A percentile compares a stretch with the other conserved stretches of the same genome.
Evolutionary conservation across 2,329 filamentous ascomycete genomes (phyloP).

Genomic region (Sclerotinia trifoliorum): DNA sequence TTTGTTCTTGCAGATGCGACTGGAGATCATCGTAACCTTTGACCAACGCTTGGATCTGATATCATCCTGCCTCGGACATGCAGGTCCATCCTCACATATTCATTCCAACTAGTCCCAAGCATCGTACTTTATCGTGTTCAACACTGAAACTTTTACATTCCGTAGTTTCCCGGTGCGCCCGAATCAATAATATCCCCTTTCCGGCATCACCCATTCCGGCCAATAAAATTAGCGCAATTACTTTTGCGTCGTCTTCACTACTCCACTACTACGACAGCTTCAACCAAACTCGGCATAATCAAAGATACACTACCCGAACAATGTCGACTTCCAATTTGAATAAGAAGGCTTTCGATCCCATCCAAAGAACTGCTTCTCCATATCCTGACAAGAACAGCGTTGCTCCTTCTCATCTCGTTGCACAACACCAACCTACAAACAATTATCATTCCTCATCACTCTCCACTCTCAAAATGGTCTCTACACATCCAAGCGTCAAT

Average conservation of each 20-base stretch:
- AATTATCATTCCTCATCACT: conserved; percentile 36
- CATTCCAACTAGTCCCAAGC: neutral
- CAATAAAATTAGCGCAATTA: conserved; percentile 21
- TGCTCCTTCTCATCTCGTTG: conserved; percentile 33
- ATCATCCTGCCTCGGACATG: conserved; percentile 6
- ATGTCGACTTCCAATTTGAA: conserved; percentile 19
- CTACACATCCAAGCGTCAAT: conserved; percentile 47
- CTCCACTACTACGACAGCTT: conserved; percentile 19
- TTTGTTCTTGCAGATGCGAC: neutral
- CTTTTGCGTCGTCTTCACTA: conserved; percentile 18
- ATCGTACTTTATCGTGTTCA: conserved; percentile 8
- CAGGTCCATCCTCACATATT: neutral
- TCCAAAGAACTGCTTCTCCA: conserved; percentile 36
- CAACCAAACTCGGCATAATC: conserved; percentile 21
- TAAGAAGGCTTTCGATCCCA: conserved; percentile 31
- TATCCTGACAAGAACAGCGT: conserved; percentile 36
- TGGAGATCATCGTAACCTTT: conserved; percentile 2
- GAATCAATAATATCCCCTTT: conserved; percentile 13
- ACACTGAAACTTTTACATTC: conserved; percentile 16
- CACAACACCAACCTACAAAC: conserved; percentile 31
- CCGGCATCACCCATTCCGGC: conserved; percentile 24
- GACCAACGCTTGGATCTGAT: conserved; percentile 6
- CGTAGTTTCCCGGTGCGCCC: conserved; percentile 20
- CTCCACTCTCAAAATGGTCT: conserved; percentile 33
- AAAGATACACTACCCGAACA: conserved; percentile 12